A percentile compares a stretch with the other conserved stretches of the same genome.
Evolutionary conservation across 352 stramenopile species (phyloP).

Genomic region (Pythium apleroticum): DNA sequence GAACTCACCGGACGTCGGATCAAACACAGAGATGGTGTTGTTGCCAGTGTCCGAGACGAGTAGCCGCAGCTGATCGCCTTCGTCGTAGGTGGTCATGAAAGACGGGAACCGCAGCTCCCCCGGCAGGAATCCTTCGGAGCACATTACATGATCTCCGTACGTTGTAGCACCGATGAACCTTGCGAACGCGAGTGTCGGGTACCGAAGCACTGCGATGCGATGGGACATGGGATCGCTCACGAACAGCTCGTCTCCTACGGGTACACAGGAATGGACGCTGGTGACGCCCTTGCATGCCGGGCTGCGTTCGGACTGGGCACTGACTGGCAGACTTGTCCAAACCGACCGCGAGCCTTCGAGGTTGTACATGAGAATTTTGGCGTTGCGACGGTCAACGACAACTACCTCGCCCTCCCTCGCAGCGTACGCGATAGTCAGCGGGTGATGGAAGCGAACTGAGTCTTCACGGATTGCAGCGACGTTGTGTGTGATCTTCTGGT

Average conservation of each 20-base stretch:
- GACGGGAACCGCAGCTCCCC: slow-evolving; percentile 56
- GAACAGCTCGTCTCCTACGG: slow-evolving; percentile 27
- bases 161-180: slow-evolving; percentile 54
- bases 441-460: slow-evolving; percentile 47
- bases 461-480: slow-evolving; percentile 34
- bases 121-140: slow-evolving; percentile 45
- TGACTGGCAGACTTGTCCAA: slow-evolving; percentile 34
- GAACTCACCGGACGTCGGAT: slow-evolving; percentile 36
- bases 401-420: slow-evolving; percentile 39
- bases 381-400: slow-evolving; percentile 58
- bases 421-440: slow-evolving; percentile 35
- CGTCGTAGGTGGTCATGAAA: slow-evolving; percentile 32
- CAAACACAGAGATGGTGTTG: slow-evolving; percentile 58
- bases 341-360: slow-evolving; percentile 42
- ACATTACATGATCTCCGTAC: slow-evolving; percentile 49
- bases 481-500: slow-evolving; percentile 33
- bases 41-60: slow-evolving; percentile 66
- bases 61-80: slow-evolving; percentile 15
- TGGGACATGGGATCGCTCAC: slow-evolving; percentile 59
- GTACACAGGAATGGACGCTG: slow-evolving; percentile 11
- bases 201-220: slow-evolving; percentile 42
- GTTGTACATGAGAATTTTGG: slow-evolving; percentile 48
- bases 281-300: slow-evolving; percentile 1
- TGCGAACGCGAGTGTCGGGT: slow-evolving; percentile 34
- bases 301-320: not conserved